A percentile compares a stretch with the other conserved stretches of the same genome.
These are phyloP conservation scores for Cladophialophora yegresii DNA, from an alignment of 2,329 filamentous ascomycete genomes.

Conservation along the genomic window DNA sequence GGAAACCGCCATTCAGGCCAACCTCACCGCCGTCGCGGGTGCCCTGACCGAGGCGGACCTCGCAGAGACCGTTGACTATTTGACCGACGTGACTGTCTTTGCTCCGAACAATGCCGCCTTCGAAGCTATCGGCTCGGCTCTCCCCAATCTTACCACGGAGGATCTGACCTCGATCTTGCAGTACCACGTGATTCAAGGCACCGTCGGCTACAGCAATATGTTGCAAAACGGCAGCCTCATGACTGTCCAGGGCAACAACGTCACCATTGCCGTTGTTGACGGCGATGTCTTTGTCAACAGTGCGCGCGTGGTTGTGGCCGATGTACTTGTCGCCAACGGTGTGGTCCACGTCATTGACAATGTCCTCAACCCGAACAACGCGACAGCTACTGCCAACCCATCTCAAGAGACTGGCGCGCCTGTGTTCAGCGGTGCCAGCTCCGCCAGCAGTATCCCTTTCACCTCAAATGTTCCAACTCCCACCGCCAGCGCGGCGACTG, in stretches of 20 bases:
- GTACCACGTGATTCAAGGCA: slow-evolving; percentile 64
- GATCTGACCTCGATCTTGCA: slow-evolving; percentile 57
- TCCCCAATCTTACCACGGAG: slow-evolving; percentile 51
- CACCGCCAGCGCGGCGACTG: slow-evolving; percentile 36
- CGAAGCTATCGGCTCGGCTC: slow-evolving; percentile 56
- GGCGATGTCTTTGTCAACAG: slow-evolving; percentile 54
- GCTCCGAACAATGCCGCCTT: slow-evolving; percentile 65
- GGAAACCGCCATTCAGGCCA: slow-evolving; percentile 46
- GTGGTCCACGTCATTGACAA: slow-evolving; percentile 62
- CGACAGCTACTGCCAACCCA: slow-evolving; percentile 48
- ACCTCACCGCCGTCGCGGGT: slow-evolving; percentile 52
- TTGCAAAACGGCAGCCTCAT: slow-evolving; percentile 42
- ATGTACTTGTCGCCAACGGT: slow-evolving; percentile 57
- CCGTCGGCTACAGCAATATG: slow-evolving; percentile 57
- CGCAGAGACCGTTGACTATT: slow-evolving; percentile 20
- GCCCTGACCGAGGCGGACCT: slow-evolving; percentile 49
- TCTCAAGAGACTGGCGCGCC: slow-evolving; percentile 51
- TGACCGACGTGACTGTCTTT: slow-evolving; percentile 63
- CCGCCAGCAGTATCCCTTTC: slow-evolving; percentile 55
- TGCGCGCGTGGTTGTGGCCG: slow-evolving; percentile 53
- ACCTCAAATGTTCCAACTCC: slow-evolving; percentile 56
- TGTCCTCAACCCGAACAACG: slow-evolving; percentile 61
- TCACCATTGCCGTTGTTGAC: slow-evolving; percentile 53
- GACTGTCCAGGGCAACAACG: slow-evolving; percentile 52
- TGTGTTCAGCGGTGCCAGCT: slow-evolving; percentile 58